phyloP scores from a whole-genome alignment of 495 filamentous ascomycete species.

The Bryoglossum gracile region DNA sequence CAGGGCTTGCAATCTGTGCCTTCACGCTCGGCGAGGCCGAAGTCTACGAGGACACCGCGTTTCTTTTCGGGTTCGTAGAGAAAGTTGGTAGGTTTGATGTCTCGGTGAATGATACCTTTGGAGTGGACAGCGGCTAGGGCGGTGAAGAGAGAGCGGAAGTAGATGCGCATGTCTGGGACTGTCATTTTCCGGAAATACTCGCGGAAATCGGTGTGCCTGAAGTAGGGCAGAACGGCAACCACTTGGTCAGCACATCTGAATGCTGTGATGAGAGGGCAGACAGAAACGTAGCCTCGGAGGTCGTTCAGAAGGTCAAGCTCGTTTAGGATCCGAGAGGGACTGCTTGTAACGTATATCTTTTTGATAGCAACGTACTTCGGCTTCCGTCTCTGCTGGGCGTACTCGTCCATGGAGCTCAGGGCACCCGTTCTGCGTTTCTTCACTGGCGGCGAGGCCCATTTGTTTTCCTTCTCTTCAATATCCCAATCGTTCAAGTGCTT shows the following conservation, averaged over 20 bases:
- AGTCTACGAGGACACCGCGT: constrained; percentile 90
- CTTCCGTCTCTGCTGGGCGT: constrained; percentile 29
- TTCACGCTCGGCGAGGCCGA: constrained; percentile 84
- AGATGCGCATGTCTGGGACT: constrained; percentile 74
- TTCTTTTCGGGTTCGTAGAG: constrained; percentile 78
- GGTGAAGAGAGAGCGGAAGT: constrained; percentile 81
- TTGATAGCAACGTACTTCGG: constrained; percentile 91
- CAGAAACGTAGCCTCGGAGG: constrained; percentile 68
- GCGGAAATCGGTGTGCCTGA: constrained; percentile 91
- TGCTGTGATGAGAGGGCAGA: constrained; percentile 93
- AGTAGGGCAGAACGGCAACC: constrained; percentile 88
- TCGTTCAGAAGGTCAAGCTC: constrained; percentile 95
- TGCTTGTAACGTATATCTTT: constrained; percentile 98
- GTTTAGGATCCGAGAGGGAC: constrained; percentile 86
- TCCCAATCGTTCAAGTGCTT: constrained; percentile 85
- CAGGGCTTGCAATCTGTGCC: constrained; percentile 68
- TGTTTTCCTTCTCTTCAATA: constrained; percentile 54
- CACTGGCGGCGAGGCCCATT: constrained; percentile 55
- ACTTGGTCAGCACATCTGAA: constrained; percentile 93
- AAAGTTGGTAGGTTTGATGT: constrained; percentile 99
- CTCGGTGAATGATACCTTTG: constrained; percentile 81
- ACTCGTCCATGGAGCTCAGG: constrained; percentile 17
- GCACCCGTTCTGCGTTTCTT: constrained; percentile 33
- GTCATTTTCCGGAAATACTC: constrained; percentile 88
- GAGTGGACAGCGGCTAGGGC: constrained; percentile 78